Evolutionary conservation across 78 protist species (phyloP).

Genomic region (Pigoraptor vietnamica): DNA sequence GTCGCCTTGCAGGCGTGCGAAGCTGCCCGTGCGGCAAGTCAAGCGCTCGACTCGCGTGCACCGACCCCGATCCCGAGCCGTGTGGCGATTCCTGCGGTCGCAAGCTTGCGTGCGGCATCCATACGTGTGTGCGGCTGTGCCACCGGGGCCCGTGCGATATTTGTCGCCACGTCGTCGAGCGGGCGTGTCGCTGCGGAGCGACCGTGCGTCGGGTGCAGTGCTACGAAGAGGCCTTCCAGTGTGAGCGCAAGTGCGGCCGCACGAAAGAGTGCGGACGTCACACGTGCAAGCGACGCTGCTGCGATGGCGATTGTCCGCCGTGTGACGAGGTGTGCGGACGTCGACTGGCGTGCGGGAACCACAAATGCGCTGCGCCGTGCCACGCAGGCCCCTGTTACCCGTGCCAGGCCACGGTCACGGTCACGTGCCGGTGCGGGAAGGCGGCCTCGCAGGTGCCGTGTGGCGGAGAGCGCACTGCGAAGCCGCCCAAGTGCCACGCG

Average conservation of each 20-base stretch:
- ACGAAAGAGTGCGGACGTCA: background rate
- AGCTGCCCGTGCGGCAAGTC: background rate
- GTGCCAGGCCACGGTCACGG: background rate
- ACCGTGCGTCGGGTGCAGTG: background rate
- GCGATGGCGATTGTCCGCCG: background rate
- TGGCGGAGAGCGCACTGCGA: background rate
- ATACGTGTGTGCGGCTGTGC: background rate
- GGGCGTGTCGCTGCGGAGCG: background rate
- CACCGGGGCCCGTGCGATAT: background rate
- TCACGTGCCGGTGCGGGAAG: background rate
- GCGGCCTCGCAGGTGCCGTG: background rate
- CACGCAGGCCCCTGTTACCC: constrained; percentile 10
- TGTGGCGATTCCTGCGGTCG: background rate
- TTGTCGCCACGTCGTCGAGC: background rate
- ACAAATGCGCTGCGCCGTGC: constrained; percentile 1
- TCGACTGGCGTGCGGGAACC: background rate
- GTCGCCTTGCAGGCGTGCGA: background rate
- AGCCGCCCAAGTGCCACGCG: background rate
- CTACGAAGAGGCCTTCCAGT: background rate
- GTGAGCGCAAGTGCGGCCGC: background rate
- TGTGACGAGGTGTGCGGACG: background rate
- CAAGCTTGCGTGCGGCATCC: background rate
- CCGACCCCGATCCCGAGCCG: background rate
- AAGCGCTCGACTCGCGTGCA: background rate
- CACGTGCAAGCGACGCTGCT: background rate